Base-by-base conservation (phyloP, 2,329 filamentous ascomycete genomes). In the Apiospora phragmitis region DNA sequence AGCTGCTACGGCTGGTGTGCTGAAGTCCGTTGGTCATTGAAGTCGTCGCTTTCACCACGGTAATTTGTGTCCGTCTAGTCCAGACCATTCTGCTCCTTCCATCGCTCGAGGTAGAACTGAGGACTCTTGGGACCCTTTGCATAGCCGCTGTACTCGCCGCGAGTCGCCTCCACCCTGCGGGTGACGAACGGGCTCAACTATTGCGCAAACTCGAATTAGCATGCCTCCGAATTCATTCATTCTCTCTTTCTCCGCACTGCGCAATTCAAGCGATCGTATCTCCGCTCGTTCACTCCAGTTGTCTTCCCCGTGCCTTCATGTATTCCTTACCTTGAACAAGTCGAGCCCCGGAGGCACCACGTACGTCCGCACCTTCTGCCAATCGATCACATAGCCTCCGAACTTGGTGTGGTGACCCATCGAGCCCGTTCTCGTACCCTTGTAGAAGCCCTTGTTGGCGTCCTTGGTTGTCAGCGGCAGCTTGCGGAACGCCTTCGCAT, bases 371-470 rank as follows among this genome's bases (percentile, higher is more conserved):
- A 98, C 94, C 84, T 97, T 97, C 70, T 86, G 83, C 87, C 89
- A 97, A 75, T 98, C 93, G 75, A 98, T 91, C 65, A 90, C 81
- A 82, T 96, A 99, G 68, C 91, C 91, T 81, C 95, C 96, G 80
- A 90, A 89, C 80, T 93, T 93, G 69, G 93, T 95, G 83, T 97
- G 94, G 18, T 86, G 84, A 81, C 96, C 96, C 90, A 97, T 94
- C 55, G 93, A 90, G 1, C 96, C 96, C 0, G 94, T 92, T 65
- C 95, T 88, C 77, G 93, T 98, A 80, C 96, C 96, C 87, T 98
- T 98, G 90, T 99, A 99, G 89, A 92, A 99, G 76, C 95, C 95
- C 80, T 94, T 94, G 81, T 92, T 93, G 80, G 95, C 92, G 83
- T 96, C 92, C 84, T 99, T 99, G 75, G 95, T 97, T 16, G 94